phyloP scores from a whole-genome alignment of 805 yeast species.

The Zygotorulaspora danielsina region DNA sequence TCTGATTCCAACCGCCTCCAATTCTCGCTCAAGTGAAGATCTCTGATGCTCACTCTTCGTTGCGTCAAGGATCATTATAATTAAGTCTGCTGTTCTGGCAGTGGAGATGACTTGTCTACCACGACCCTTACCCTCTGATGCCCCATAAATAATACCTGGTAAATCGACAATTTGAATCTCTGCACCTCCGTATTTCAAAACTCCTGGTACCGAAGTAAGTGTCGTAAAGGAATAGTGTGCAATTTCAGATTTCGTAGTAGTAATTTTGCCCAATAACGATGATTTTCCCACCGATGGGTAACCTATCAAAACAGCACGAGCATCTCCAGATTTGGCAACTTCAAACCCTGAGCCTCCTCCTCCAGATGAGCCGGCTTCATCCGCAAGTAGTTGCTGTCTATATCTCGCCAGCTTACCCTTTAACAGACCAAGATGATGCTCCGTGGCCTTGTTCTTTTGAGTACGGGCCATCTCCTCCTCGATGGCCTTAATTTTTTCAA shows the following conservation, averaged over 20 bases:
- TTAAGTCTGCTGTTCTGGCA: conserved; percentile 89
- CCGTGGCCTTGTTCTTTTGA: conserved; percentile 96
- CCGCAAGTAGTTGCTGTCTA: conserved; percentile 86
- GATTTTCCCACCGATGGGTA: conserved; percentile 98
- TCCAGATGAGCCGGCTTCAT: conserved; percentile 65
- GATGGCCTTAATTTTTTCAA: conserved; percentile 79
- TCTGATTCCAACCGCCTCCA: conserved; percentile 91
- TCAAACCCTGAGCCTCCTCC: conserved; percentile 88
- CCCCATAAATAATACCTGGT: conserved; percentile 96
- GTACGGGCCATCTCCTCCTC: conserved; percentile 93
- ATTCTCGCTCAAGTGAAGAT: conserved; percentile 76
- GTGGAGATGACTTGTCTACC: conserved; percentile 97
- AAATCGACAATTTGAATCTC: conserved; percentile 96
- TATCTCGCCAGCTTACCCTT: conserved; percentile 93
- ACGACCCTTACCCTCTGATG: conserved; percentile 95
- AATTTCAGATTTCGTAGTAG: conserved; percentile 90
- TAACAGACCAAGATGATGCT: conserved; percentile 88
- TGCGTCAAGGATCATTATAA: conserved; percentile 91
- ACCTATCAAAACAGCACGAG: conserved; percentile 91
- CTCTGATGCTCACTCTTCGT: conserved; percentile 91
- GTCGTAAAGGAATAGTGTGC: conserved; percentile 96
- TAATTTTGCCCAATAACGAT: conserved; percentile 79
- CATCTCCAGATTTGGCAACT: conserved; percentile 93
- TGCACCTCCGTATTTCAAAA: conserved; percentile 90
- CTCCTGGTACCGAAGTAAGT: conserved; percentile 94